These are phyloP conservation scores for Quercus cerris DNA, from an alignment of 306 rosid species.

Conservation along the genomic window DNA sequence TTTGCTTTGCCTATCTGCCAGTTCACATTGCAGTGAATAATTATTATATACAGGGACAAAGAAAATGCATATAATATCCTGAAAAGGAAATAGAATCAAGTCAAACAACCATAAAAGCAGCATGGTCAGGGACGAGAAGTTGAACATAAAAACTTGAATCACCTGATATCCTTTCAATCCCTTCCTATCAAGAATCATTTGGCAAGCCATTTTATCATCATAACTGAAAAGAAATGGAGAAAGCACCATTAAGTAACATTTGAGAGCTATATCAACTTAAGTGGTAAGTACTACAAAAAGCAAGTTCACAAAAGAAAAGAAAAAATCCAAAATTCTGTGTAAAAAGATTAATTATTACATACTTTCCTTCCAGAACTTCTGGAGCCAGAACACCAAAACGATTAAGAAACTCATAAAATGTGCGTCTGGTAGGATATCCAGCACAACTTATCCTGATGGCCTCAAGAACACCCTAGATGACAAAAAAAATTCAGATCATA, in stretches of 20 bases:
- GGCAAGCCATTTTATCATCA: constrained; percentile 87
- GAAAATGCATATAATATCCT: no score
- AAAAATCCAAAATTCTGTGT: no score
- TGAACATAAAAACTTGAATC: constrained; percentile 15
- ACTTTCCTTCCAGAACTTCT: constrained; percentile 96
- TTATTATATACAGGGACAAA: no score
- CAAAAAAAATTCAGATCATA: constrained; percentile 21
- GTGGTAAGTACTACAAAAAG: no score
- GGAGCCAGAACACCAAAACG: constrained; percentile 98
- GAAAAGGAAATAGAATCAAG: no score
- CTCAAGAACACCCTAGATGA: constrained; percentile 95
- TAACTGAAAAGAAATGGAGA: constrained; percentile 43
- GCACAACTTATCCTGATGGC: constrained; percentile 99
- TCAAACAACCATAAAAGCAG: no score
- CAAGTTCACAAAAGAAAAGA: no score
- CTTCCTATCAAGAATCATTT: constrained; percentile 85
- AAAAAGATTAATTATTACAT: neutral
- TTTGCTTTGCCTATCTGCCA: constrained; percentile 89
- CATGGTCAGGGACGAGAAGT: no score
- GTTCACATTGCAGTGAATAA: constrained; percentile 29
- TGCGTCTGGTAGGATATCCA: constrained; percentile 96
- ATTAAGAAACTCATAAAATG: constrained; percentile 89
- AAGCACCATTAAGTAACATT: neutral
- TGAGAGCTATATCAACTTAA: no score
- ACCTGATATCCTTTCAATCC: constrained; percentile 97